Base-by-base conservation (phyloP, 192 early-diverging fungal genomes). In the Coemansia sp. region DNA sequence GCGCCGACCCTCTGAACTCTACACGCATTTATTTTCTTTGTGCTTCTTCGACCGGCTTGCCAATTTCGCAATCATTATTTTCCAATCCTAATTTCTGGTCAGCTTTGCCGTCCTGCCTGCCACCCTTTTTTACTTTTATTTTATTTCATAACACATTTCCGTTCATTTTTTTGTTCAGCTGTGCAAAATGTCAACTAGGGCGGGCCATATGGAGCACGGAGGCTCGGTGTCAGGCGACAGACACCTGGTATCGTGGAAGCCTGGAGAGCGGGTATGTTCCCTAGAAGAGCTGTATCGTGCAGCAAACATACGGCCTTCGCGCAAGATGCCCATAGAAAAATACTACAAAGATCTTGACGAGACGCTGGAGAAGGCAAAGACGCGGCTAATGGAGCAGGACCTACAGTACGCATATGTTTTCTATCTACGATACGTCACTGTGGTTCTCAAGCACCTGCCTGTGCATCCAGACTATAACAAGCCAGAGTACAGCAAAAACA, bases 341-440 rank as follows among this genome's bases (percentile, higher is more conserved):
- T 79, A 81, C 68, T 81, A 69, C 59, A 51, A 52, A 4, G 80
- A 81, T 56, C 74, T 81, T 35, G 79, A 85, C 17, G 67, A 75
- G 41, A 78, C 74, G n/a, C 34, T 79, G 5, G 68, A 67, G 18
- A 81, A 85, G 67, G 84, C 84, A 76, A 75, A 76, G 52, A 57
- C 43, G 32, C 90, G 91, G 72, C 68, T 84, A n/a, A 51, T 68
- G 48, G 91, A 93, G 72, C 77, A 87, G 69, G 88, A 93, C 65
- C 67, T 88, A 8, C 85, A 88, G 58, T 84, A 83, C 22, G 89
- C 90, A 2, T 93, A 93, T 61, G 81, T 90, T n/a, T 75, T 87
- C 37, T 91, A 90, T 66, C 77, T 93, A 83, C 84, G 87, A 5
- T 91, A 87, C 70, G 83, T 82, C 59, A 93, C 86, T 11, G 71